Base-by-base conservation (phyloP, 2,329 filamentous ascomycete genomes). In the Cordyceps tenuipes region DNA sequence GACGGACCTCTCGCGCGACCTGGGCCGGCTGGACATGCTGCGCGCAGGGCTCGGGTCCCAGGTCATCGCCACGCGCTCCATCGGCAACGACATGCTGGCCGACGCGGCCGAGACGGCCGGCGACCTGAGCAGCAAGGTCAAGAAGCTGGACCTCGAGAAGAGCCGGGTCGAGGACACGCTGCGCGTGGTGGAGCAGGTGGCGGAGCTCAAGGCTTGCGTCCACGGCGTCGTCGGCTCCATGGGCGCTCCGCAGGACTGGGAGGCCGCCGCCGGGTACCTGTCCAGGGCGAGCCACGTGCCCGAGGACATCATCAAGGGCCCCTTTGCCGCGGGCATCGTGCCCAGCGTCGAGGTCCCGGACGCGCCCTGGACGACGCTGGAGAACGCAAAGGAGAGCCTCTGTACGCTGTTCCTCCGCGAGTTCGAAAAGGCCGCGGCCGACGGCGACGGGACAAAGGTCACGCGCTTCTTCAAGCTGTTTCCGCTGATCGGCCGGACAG, bases 391-490 rank as follows among this genome's bases (percentile, higher is more conserved):
- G 62, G 92, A 96, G 75, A 94, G 90, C 63, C 77, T 99, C 55
- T 97, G 94, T 70, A 88, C 85, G 0, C 77, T 99, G 62, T 99
- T 99, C 74, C 75, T 97, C 69, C 82, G 93, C 62, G 94, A 99
- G 76, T 99, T 99, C 67, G 91, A 97, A 68, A 94, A 88, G 72
- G 94, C 94, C 0, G 89, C 92, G 2, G 82, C 84, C 63, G 91
- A 94, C 47, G 88, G 84, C n/a, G 92, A 97, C 68, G 91, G 90
- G 3, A 83, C 89, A 26, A 91, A 89, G 71, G 90, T 99, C 57
- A 97, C 94, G 1, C 81, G 94, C 47, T 99, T 99, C 78, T 99
- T 99, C 78, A 99, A 99, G 77, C 79, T 99, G 43, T 99, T 99
- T 68, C 94, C 94, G 17, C 77, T 99, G 41, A 97, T 99, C 69